Evolutionary conservation across 2,329 filamentous ascomycete genomes (phyloP).

Genomic region (Trichoderma hamatum): DNA sequence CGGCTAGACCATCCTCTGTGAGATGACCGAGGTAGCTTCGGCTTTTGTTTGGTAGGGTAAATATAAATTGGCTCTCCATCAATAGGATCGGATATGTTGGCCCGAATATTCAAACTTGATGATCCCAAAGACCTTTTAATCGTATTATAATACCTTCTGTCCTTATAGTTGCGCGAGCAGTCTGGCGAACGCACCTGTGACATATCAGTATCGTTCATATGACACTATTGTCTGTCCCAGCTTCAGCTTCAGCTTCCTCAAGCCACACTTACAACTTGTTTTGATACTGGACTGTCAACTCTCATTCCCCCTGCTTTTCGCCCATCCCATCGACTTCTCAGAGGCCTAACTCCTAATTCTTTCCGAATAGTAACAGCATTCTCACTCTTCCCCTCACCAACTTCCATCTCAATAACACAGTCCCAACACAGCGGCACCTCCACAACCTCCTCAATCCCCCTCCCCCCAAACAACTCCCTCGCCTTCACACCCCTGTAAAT

Average conservation of each 20-base stretch:
- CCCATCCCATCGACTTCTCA: background rate
- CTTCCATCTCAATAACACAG: slow-evolving; percentile 49
- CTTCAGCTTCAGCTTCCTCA: background rate
- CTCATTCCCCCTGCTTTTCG: background rate
- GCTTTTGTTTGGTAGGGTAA: slow-evolving; percentile 38
- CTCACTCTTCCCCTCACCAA: slow-evolving; percentile 37
- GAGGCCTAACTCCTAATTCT: slow-evolving; percentile 47
- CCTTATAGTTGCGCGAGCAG: background rate
- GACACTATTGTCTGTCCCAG: too few species aligned
- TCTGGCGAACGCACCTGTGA: background rate
- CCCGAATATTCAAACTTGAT: slow-evolving; percentile 43
- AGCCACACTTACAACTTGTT: background rate
- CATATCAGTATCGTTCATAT: background rate
- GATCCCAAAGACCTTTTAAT: background rate
- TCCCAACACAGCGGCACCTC: slow-evolving; percentile 54
- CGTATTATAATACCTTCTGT: background rate
- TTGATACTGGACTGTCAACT: background rate
- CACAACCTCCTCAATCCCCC: slow-evolving; percentile 46
- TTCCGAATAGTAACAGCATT: slow-evolving; percentile 44
- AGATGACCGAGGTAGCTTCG: background rate
- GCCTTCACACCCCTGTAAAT: slow-evolving; percentile 43
- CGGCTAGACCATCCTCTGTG: background rate
- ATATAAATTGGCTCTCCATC: slow-evolving; percentile 50
- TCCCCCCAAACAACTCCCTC: slow-evolving; percentile 40
- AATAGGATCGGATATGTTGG: slow-evolving; percentile 53